These are phyloP conservation scores for Capsicum baccatum DNA, from an alignment of 257 asterid species.

Conservation along the genomic window DNA sequence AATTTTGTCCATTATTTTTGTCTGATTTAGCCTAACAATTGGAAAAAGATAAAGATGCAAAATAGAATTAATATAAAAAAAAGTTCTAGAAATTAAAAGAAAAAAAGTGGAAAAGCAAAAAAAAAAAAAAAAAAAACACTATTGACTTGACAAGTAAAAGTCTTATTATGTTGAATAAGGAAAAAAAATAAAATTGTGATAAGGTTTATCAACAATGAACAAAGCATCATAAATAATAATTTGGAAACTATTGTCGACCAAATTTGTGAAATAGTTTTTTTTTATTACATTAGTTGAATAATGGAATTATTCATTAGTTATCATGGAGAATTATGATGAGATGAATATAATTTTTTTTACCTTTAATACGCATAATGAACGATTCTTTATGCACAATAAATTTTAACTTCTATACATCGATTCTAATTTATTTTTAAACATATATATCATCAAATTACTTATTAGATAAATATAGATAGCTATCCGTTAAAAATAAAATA, in stretches of 20 bases:
- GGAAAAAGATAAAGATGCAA: conserved; percentile 4
- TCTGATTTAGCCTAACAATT: not conserved
- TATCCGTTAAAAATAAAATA: no score
- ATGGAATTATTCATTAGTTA: not conserved
- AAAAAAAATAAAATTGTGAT: not conserved
- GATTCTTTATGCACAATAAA: no score
- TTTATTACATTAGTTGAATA: not conserved
- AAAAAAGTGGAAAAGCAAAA: not conserved
- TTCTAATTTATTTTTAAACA: no score
- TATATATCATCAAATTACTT: not conserved
- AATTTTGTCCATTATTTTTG: not conserved
- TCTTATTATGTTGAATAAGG: not conserved
- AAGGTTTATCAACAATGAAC: not conserved
- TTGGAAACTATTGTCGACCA: not conserved
- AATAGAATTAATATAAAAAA: not conserved
- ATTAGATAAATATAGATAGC: no score
- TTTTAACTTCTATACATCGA: no score
- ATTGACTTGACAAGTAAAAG: conserved; percentile 8
- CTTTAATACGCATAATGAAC: no score
- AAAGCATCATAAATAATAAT: not conserved
- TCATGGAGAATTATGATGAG: not conserved
- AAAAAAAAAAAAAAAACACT: not conserved
- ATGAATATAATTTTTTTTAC: not conserved
- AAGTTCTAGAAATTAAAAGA: not conserved
- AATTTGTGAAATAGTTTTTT: not conserved